phyloP scores from a whole-genome alignment of 345 rosid genomes.

The Rubroshorea leprosula region DNA sequence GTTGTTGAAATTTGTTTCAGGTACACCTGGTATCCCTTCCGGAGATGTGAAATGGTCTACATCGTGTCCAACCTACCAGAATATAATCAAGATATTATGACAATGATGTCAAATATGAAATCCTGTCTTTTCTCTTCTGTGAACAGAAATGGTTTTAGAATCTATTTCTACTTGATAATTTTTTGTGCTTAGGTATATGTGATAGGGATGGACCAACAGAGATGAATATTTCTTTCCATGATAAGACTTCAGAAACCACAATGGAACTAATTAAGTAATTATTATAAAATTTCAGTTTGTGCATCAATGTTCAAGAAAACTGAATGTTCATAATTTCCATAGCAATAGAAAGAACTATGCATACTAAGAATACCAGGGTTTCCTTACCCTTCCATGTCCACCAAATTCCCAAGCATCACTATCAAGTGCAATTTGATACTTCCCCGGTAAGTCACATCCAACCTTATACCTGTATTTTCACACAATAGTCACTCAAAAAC shows the following conservation, averaged over 20 bases:
- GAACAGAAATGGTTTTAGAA: too few species aligned
- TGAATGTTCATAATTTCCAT: background rate
- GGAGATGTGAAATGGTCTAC: slow-evolving; percentile 68
- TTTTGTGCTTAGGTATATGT: too few species aligned
- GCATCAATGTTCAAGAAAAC: background rate
- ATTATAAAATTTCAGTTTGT: too few species aligned
- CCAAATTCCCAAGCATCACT: slow-evolving; percentile 71
- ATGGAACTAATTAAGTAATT: too few species aligned
- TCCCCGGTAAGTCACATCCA: slow-evolving; percentile 79
- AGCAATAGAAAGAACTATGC: slow-evolving; percentile 1
- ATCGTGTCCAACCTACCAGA: slow-evolving; percentile 58
- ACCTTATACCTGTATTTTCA: slow-evolving; percentile 60
- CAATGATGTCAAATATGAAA: too few species aligned
- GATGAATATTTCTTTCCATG: too few species aligned
- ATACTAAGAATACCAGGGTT: slow-evolving; percentile 7
- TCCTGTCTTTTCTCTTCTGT: too few species aligned
- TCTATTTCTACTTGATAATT: too few species aligned
- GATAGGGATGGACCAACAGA: too few species aligned
- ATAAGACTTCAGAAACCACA: too few species aligned
- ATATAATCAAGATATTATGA: slow-evolving; percentile 7
- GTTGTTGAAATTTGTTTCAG: slow-evolving; percentile 73
- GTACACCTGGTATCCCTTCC: slow-evolving; percentile 70
- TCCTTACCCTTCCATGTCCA: slow-evolving; percentile 68
- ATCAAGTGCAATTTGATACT: slow-evolving; percentile 68
- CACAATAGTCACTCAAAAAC: too few species aligned